Evolutionary conservation across 129 eudicot species (phyloP).

Genomic region (Artemisia annua): DNA sequence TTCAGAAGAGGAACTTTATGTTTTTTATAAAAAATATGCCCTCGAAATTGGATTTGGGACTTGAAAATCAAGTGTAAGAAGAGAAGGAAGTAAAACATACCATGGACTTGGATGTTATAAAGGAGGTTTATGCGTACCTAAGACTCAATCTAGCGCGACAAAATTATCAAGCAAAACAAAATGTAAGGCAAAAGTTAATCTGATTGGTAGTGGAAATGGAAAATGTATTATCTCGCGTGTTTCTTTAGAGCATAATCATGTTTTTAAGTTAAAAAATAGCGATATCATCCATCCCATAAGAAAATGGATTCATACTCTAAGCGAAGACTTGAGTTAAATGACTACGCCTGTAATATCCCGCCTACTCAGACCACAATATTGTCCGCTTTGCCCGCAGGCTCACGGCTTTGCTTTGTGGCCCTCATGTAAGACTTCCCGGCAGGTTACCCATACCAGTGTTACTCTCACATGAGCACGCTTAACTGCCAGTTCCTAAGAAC

Average conservation of each 20-base stretch:
- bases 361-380: too few species aligned
- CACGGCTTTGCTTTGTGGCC: too few species aligned
- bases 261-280: neutral
- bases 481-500: too few species aligned
- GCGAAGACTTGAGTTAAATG: too few species aligned
- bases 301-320: neutral
- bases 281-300: neutral
- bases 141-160: neutral
- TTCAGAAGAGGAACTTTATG: neutral
- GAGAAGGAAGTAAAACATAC: neutral
- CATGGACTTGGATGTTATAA: neutral
- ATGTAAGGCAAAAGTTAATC: neutral
- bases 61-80: neutral
- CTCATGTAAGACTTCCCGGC: too few species aligned
- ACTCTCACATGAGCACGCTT: too few species aligned
- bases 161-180: neutral
- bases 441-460: too few species aligned
- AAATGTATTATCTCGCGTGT: neutral
- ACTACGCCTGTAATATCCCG: too few species aligned
- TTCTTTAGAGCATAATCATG: too few species aligned
- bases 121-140: neutral
- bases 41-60: neutral
- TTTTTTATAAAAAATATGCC: neutral
- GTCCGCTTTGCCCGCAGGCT: too few species aligned
- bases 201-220: neutral